A percentile compares a stretch with the other conserved stretches of the same genome.
Evolutionary conservation across 345 rosid species (phyloP).

Genomic region (Cardamine chenopodiifolia): DNA sequence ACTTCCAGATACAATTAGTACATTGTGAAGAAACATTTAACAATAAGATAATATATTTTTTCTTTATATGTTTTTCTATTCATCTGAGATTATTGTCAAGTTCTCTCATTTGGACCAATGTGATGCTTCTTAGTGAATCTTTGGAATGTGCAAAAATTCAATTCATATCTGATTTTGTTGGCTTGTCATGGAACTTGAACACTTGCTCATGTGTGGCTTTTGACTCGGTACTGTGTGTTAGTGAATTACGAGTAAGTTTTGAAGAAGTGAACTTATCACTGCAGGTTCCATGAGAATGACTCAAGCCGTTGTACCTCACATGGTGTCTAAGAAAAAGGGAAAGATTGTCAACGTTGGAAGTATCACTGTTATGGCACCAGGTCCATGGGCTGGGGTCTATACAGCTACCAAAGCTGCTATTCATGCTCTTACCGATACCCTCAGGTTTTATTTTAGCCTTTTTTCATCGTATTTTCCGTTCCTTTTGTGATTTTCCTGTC

Average conservation of each 20-base stretch:
- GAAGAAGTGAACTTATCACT: background rate
- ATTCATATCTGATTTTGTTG: background rate
- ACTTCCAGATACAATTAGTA: background rate
- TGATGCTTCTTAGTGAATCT: background rate
- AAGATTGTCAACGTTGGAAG: conserved; percentile 83
- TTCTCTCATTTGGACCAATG: background rate
- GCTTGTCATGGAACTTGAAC: background rate
- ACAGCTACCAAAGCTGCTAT: conserved; percentile 87
- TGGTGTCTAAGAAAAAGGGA: conserved; percentile 74
- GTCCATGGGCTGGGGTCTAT: conserved; percentile 83
- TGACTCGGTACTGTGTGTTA: too few relatives aligned
- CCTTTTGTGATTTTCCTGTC: background rate
- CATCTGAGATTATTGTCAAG: background rate
- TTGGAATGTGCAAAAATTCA: background rate
- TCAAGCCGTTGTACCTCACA: conserved; percentile 86
- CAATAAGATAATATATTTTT: background rate
- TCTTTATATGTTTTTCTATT: too few relatives aligned
- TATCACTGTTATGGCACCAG: conserved; percentile 56
- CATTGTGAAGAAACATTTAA: background rate
- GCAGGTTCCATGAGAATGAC: conserved; percentile 79
- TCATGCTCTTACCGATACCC: conserved; percentile 75
- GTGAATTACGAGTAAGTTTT: background rate
- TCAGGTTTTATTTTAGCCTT: conserved; percentile 51
- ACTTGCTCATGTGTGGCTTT: background rate
- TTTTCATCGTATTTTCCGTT: too few relatives aligned